Evolutionary conservation across 140 eudicot species (phyloP), one percentile per base, ranked within the genome.

Genomic region (Stevia rebaudiana): DNA sequence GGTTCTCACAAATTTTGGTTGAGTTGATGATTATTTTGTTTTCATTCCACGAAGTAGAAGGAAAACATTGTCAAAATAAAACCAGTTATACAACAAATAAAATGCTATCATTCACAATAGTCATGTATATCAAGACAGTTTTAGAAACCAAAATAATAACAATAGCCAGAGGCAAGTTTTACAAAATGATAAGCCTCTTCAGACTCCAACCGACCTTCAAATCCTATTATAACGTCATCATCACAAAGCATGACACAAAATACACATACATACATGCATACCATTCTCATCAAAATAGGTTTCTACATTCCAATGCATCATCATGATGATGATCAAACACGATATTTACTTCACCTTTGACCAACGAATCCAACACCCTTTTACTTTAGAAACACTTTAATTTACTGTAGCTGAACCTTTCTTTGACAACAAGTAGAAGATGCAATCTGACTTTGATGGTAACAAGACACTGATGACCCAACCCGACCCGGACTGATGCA

Each of bases 281-380:
- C 43, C 44, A 55, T 68, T 68, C 64, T 56, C 56, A 71, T 24
- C 44, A 61, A 49, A 61, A 61, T 51, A 71, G 36, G 56, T 61
- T 39, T 62, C 25, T 62, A 69, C 36, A 46, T 69, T 30, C 69
- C 35, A 49, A 51, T 8, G 18, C 43, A 71, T 71, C 43, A 24
- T 53, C 21, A 71, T 61, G n/a, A 60, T 47, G 24, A 28, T 6
- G 17, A 50, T 72, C 30, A 51, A 25, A 50, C 55, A 23, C 41
- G 41, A 62, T 72, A 63, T 43, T 51, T 63, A 72, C 71, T 72
- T 63, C 61, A 60, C 22, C 68, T 70, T 59, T 70, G 51, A 72
- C 65, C 65, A 72, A 62, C 46, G 16, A 56, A 68, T 16, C 73
- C 24, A 51, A 58, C 28, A 57, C 63, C 76, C 46, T 49, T 71